Conservation (phyloP, 2,329 filamentous ascomycete species). For the Metarhizium anisopliae region DNA sequence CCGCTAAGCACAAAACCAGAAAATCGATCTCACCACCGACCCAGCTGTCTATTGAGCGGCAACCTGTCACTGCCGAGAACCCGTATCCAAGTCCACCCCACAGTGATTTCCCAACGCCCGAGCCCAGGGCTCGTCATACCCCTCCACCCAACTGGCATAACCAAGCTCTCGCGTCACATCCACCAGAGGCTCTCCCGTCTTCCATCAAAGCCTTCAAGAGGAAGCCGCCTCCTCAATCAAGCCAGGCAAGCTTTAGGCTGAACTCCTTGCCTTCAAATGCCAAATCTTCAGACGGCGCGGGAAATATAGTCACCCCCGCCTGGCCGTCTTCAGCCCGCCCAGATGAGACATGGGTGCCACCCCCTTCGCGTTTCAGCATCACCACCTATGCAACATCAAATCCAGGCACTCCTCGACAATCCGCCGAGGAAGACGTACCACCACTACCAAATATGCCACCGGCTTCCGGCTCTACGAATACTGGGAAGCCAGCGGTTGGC, state of each 20-base stretch:
- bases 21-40: neutral
- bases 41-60: neutral
- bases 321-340: slow-evolving; percentile 10
- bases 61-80: slow-evolving; percentile 10
- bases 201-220: slow-evolving; percentile 33
- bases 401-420: slow-evolving; percentile 17
- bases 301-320: slow-evolving; percentile 7
- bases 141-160: slow-evolving; percentile 4
- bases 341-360: slow-evolving; percentile 36
- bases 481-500: slow-evolving; percentile 20
- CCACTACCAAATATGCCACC: slow-evolving; percentile 16
- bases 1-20: slow-evolving; percentile 5
- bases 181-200: slow-evolving; percentile 12
- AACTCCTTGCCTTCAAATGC: neutral
- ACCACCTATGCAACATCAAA: slow-evolving; percentile 50
- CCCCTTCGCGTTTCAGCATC: slow-evolving; percentile 53
- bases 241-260: slow-evolving; percentile 7
- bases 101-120: slow-evolving; percentile 14
- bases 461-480: slow-evolving; percentile 20
- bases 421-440: slow-evolving; percentile 15
- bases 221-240: slow-evolving; percentile 30
- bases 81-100: slow-evolving; percentile 26
- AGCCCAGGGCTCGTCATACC: slow-evolving; percentile 10
- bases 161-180: slow-evolving; percentile 12
- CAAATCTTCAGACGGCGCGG: slow-evolving; percentile 13